Evolutionary conservation across 768 basidiomycete genomes (phyloP).

Genomic region (Leccinum variicolor): DNA sequence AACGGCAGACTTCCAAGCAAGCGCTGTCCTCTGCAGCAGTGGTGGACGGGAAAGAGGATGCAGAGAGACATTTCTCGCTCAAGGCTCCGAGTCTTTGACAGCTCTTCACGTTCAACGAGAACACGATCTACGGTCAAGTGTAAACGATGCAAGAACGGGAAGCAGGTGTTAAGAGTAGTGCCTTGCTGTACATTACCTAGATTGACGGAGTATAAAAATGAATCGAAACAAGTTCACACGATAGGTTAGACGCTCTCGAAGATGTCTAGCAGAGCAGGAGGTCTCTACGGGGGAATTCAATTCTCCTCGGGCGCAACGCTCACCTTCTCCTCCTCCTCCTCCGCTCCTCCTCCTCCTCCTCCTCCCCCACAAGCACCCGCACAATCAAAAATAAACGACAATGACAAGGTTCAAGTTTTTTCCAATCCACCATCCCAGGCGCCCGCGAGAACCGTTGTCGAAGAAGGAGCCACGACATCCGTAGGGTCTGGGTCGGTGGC

Average conservation of each 20-base stretch:
- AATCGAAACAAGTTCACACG: conserved; percentile 14
- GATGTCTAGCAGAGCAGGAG: conserved; percentile 79
- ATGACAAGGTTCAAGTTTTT: conserved; percentile 8
- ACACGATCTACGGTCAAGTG: conserved; percentile 94
- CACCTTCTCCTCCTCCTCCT: conserved; percentile 36
- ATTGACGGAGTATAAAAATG: too few relatives aligned
- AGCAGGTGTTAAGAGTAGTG: conserved; percentile 83
- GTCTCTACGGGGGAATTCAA: conserved; percentile 83
- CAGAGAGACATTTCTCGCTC: conserved; percentile 91
- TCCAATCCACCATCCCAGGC: conserved; percentile 17
- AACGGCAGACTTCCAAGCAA: conserved; percentile 94
- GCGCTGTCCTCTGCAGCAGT: conserved; percentile 91
- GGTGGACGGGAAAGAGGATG: conserved; percentile 94
- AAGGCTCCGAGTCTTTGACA: conserved; percentile 88
- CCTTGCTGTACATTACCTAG: too few relatives aligned
- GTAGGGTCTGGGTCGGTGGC: conserved; percentile 32
- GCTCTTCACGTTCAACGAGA: conserved; percentile 87
- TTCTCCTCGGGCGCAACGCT: conserved; percentile 70
- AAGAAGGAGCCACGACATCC: conserved; percentile 23
- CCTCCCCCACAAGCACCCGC: conserved; percentile 18
- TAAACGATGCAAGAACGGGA: conserved; percentile 84
- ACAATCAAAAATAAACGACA: conserved; percentile 18
- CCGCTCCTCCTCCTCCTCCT: conserved; percentile 24
- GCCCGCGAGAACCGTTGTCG: conserved; percentile 25
- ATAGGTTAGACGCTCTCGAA: conserved; percentile 25